Evolutionary conservation across 805 yeast genomes (phyloP), one percentile per base, ranked within the genome.

Genomic region (Monosporozyma aquatica): DNA sequence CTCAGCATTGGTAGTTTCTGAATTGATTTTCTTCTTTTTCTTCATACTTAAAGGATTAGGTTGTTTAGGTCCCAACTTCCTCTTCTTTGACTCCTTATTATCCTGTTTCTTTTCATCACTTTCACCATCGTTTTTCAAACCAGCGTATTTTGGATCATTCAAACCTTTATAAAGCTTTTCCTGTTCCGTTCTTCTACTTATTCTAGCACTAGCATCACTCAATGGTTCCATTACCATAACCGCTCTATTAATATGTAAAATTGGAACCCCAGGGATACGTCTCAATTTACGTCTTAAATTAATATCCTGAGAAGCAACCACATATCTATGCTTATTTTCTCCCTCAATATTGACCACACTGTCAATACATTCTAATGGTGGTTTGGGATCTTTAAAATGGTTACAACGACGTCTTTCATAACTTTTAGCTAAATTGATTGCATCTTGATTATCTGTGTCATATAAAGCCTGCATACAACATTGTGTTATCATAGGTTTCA

Each of bases 141-240:
- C 80, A 0, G 75, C 77, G 42, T 51, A 49, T 48, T 67, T 70
- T 5, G 72, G 65, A 52, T 78, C 81, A 57, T 92, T 90, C 58
- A 92, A 71, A 0, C 97, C 97, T 20, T 72, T 74, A 3, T 75
- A 75, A 40, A 92, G 68, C 55, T 92, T 92, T 36, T 71, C 68
- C 1, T 66, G 59, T 62, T 92, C 98, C 32, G 71, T 66, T 23
- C 62, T 52, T 37, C 56, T 55, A 42, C 78, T 76, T 13, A 71
- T 68, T 36, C 57, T 60, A 10, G 68, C 69, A 34, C 90, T 82
- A 6, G 85, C 84, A 29, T 72, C 74, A 41, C 95, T 83, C 51
- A 87, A 66, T 6, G 97, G 96, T 63, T 92, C 98, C 92, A 92
- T 78, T 22, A 92, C 80, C 90, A 92, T 85, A 14, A 92, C 98